A percentile compares a stretch with the other conserved stretches of the same genome.
phyloP scores from a whole-genome alignment of 495 filamentous ascomycete genomes.

The Neurospora tetraspora region DNA sequence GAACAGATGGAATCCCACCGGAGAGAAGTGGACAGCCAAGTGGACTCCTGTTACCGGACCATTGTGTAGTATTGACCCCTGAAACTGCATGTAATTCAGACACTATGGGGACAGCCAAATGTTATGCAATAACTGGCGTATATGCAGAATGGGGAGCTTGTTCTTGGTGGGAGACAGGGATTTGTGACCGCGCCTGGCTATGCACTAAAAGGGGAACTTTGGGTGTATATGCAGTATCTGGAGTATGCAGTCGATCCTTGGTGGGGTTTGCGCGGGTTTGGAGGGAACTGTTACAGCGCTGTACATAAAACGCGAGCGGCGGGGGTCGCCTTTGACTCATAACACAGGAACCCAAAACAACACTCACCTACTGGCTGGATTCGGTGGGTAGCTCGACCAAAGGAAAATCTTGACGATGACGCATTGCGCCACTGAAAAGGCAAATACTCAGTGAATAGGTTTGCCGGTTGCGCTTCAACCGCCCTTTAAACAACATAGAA shows the following conservation, averaged over 20 bases:
- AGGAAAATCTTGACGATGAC: background rate
- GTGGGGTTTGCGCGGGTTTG: background rate
- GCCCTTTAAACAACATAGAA: background rate
- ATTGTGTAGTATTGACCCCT: background rate
- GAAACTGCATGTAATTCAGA: too few relatives aligned
- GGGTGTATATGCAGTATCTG: too few relatives aligned
- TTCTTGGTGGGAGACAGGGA: too few relatives aligned
- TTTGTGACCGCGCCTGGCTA: too few relatives aligned
- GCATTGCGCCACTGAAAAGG: background rate
- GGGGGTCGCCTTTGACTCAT: background rate
- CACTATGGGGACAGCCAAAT: too few relatives aligned
- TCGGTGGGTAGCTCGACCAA: background rate
- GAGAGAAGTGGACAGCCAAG: background rate
- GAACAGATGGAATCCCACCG: background rate
- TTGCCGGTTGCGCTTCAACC: background rate
- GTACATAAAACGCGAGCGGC: background rate
- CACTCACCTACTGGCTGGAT: background rate
- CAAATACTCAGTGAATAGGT: background rate
- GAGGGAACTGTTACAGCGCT: background rate
- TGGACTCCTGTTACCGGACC: background rate
- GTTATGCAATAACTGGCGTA: too few relatives aligned
- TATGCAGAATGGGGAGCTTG: too few relatives aligned
- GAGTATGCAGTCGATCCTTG: background rate
- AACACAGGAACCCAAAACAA: background rate
- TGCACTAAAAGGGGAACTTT: too few relatives aligned